These are phyloP conservation scores for Apophysomyces trapeziformis DNA, from an alignment of 371 early-diverging fungal species.

Conservation along the genomic window DNA sequence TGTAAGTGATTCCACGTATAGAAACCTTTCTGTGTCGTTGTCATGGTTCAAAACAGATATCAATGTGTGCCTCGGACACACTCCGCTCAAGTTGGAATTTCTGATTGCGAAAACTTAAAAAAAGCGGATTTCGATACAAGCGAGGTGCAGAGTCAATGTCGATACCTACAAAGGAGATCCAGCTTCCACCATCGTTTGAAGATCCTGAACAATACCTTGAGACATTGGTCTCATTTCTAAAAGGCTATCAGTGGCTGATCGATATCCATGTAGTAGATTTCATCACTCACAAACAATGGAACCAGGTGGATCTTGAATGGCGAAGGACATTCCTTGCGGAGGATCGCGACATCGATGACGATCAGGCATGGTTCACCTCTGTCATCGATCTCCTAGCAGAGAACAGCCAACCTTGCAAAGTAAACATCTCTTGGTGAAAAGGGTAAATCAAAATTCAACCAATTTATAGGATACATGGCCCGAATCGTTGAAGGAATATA, in stretches of 20 bases:
- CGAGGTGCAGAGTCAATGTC: background rate
- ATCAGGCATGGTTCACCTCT: background rate
- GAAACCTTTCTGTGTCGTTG: too few species aligned
- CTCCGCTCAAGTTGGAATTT: too few species aligned
- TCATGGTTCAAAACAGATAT: too few species aligned
- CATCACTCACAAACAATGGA: constrained; percentile 53
- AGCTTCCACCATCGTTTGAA: constrained; percentile 6
- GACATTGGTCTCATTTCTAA: constrained; percentile 30
- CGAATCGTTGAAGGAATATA: constrained; percentile 21
- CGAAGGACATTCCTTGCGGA: constrained; percentile 33
- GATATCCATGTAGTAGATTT: constrained; percentile 60
- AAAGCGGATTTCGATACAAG: too few species aligned
- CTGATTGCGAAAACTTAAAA: too few species aligned
- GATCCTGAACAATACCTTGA: constrained; percentile 38
- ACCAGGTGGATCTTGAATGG: constrained; percentile 52
- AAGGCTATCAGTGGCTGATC: constrained; percentile 45
- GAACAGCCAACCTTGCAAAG: background rate
- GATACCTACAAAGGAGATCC: constrained; percentile 3
- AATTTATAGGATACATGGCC: constrained; percentile 28
- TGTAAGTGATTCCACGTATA: too few species aligned
- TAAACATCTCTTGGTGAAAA: background rate
- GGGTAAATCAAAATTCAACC: too few species aligned
- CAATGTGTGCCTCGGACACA: too few species aligned
- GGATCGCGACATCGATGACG: background rate
- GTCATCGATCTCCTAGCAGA: background rate